Percentiles rank a stretch among this genome's conserved stretches.
Conservation (phyloP, 495 filamentous ascomycete species). For the Trichoderma orchidacearum region DNA sequence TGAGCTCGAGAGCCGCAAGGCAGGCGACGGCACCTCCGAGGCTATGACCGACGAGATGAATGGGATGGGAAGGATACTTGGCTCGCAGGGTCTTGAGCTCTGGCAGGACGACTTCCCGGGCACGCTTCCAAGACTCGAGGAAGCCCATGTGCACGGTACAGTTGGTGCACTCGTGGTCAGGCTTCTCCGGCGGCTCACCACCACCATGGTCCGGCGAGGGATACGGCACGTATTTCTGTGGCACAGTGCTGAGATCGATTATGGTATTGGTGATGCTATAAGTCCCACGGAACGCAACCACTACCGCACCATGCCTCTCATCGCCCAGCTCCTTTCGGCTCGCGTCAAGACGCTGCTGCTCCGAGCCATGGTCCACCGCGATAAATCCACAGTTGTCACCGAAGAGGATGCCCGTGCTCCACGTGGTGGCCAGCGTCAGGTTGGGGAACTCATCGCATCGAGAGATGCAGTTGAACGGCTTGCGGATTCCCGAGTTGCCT, state of each 20-base stretch:
- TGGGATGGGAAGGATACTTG: constrained; percentile 52
- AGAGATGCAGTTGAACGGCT: constrained; percentile 74
- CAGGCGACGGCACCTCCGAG: constrained; percentile 87
- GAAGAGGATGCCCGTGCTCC: constrained; percentile 78
- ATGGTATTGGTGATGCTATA: constrained; percentile 87
- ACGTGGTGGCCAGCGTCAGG: constrained; percentile 70
- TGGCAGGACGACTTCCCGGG: constrained; percentile 48
- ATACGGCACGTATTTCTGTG: constrained; percentile 85
- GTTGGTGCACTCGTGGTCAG: constrained; percentile 45
- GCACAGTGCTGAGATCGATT: constrained; percentile 71
- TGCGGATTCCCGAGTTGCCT: constrained; percentile 58
- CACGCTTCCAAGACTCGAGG: constrained; percentile 64
- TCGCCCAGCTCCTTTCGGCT: background rate
- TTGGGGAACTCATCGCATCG: constrained; percentile 69
- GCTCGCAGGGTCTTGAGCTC: constrained; percentile 38
- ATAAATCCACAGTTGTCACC: constrained; percentile 92
- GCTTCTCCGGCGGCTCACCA: constrained; percentile 8
- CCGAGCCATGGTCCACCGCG: constrained; percentile 55
- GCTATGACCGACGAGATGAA: constrained; percentile 79
- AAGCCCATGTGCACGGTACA: constrained; percentile 93
- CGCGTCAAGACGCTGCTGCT: background rate
- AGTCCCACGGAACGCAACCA: constrained; percentile 91
- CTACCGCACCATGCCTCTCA: constrained; percentile 32
- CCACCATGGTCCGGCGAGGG: constrained; percentile 36
- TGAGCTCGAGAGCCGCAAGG: constrained; percentile 64